A percentile compares a stretch with the other conserved stretches of the same genome.
Conservation (phyloP, 352 stramenopile species). For the Phytopythium aichiense region DNA sequence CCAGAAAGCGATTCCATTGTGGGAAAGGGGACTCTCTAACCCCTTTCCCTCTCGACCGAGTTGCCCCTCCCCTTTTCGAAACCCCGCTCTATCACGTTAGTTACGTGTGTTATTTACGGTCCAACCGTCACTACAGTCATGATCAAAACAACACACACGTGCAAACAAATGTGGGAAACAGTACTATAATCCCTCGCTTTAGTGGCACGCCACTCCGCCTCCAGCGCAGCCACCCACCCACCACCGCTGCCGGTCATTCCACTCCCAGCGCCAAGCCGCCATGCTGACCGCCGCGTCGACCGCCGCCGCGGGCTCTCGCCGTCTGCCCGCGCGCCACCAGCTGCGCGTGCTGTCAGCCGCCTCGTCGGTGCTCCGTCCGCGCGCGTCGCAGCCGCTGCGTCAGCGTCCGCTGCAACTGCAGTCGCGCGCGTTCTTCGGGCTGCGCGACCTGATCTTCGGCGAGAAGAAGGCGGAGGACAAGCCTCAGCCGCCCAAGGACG, state of each 20-base stretch:
- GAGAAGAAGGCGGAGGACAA: constrained; percentile 30
- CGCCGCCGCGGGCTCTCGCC: constrained; percentile 13
- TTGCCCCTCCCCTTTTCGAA: background rate
- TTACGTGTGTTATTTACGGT: too few species aligned
- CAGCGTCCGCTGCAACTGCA: constrained; percentile 17
- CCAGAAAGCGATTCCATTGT: too few species aligned
- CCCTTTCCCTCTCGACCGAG: background rate
- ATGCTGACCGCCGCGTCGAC: constrained; percentile 28
- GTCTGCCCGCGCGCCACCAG: constrained; percentile 3
- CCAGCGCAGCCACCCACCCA: background rate
- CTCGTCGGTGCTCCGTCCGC: background rate
- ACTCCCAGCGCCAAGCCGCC: background rate
- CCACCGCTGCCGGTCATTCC: background rate
- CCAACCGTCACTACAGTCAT: too few species aligned
- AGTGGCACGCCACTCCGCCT: background rate
- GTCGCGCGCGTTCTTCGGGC: constrained; percentile 51
- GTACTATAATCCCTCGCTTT: background rate
- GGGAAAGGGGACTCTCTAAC: too few species aligned
- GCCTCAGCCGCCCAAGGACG: background rate
- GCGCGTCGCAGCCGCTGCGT: constrained; percentile 4
- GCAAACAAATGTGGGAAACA: too few species aligned
- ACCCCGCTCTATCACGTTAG: background rate
- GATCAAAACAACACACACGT: background rate
- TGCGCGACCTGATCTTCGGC: constrained; percentile 65
- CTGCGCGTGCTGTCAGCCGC: constrained; percentile 1